Evolutionary conservation across 805 yeast species (phyloP).

Genomic region (Wickerhamomyces pijperi): DNA sequence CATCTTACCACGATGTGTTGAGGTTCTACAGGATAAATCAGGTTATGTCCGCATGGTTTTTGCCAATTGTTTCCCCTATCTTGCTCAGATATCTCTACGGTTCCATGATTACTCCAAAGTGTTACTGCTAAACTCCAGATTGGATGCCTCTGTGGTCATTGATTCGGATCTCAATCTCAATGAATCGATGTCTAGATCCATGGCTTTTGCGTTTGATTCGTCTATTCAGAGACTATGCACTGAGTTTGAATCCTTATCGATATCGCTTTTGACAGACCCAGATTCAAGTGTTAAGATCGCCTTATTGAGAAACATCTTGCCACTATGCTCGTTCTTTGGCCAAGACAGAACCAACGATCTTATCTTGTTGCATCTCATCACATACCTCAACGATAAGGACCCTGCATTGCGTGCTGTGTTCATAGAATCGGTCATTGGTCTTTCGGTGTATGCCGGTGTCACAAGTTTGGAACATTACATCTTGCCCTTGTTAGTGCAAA

Average conservation of each 20-base stretch:
- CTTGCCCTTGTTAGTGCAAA: slow-evolving; percentile 74
- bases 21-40: slow-evolving; percentile 27
- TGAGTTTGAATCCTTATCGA: slow-evolving; percentile 56
- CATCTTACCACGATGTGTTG: slow-evolving; percentile 55
- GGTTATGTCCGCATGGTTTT: slow-evolving; percentile 49
- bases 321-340: slow-evolving; percentile 74
- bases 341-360: slow-evolving; percentile 82
- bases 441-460: slow-evolving; percentile 75
- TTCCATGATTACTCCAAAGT: slow-evolving; percentile 52
- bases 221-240: slow-evolving; percentile 34
- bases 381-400: slow-evolving; percentile 77
- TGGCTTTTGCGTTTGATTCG: slow-evolving; percentile 21
- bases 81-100: slow-evolving; percentile 54
- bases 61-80: slow-evolving; percentile 61
- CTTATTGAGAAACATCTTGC: slow-evolving; percentile 58
- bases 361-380: slow-evolving; percentile 79
- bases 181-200: slow-evolving; percentile 21
- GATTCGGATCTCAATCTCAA: slow-evolving; percentile 26
- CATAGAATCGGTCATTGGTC: slow-evolving; percentile 56
- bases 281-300: slow-evolving; percentile 58
- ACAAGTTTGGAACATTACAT: slow-evolving; percentile 80
- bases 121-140: slow-evolving; percentile 21
- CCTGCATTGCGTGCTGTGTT: slow-evolving; percentile 58
- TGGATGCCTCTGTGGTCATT: slow-evolving; percentile 22
- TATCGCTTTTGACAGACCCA: slow-evolving; percentile 58